Percentiles rank a stretch among this genome's conserved stretches.
phyloP scores from a whole-genome alignment of 306 rosid species.

The Bauhinia variegata region DNA sequence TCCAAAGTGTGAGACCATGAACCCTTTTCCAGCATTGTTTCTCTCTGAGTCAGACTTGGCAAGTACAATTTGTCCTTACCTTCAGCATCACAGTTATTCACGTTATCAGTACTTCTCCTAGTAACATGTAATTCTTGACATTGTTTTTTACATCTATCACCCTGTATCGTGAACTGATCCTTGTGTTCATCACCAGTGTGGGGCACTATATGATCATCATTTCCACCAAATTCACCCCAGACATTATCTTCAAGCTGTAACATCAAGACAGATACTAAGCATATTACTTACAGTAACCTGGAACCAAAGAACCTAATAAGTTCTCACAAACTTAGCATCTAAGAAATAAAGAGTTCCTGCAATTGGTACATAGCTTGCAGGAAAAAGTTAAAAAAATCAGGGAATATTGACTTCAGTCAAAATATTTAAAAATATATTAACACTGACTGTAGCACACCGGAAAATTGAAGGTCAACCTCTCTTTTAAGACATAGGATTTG shows the following conservation, averaged over 20 bases:
- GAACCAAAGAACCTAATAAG: constrained; percentile 8
- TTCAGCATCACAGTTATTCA: constrained; percentile 37
- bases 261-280: constrained; percentile 31
- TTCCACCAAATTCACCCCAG: constrained; percentile 63
- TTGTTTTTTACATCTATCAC: constrained; percentile 48
- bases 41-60: constrained; percentile 41
- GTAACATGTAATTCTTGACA: constrained; percentile 39
- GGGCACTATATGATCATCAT: constrained; percentile 62
- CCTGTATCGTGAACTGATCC: constrained; percentile 38
- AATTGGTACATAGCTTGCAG: background rate
- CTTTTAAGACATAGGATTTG: background rate
- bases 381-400: background rate
- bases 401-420: background rate
- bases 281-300: constrained; percentile 1
- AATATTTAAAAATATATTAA: constrained; percentile 3
- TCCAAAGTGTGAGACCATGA: constrained; percentile 61
- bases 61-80: constrained; percentile 44
- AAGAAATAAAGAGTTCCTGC: constrained; percentile 23
- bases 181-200: constrained; percentile 43
- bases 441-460: constrained; percentile 2
- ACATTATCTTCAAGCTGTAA: constrained; percentile 69
- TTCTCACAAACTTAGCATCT: background rate
- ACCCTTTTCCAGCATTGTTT: constrained; percentile 59
- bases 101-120: constrained; percentile 38
- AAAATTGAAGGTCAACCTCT: constrained; percentile 14